Base-by-base conservation (phyloP, 2,329 filamentous ascomycete species). In the Ilyonectria sp. region DNA sequence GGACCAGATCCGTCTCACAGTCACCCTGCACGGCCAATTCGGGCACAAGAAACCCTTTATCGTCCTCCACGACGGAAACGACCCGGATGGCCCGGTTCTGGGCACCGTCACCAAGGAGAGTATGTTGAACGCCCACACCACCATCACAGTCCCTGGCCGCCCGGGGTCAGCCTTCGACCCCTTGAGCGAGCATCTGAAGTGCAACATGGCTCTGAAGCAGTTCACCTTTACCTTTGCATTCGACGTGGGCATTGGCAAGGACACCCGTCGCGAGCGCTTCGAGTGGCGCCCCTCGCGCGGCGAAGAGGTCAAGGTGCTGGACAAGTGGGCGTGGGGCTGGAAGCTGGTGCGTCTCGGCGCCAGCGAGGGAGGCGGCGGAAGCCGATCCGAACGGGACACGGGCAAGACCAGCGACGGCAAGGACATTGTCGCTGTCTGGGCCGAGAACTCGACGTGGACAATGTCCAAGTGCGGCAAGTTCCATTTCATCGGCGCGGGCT, bases 381-480 rank as follows among this genome's bases (percentile, higher is more conserved):
- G 35, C 43, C 31, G 56, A 29, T 53, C 47, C 21, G 46, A n/a
- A 31, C 29, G 59, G 44, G 23, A 13, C 1, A 57, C 66, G 26
- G 70, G 75, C 31, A 62, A 70, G 11, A 69, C 78, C 26, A 76
- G 78, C 35, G 82, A 82, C 56, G 79, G 81, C 3, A 76, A 72
- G 52, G 82, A 85, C 73, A 77, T 85, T 17, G 83, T 85, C 9
- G 83, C 83, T 1, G 78, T 79, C 6, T 83, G 78, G 74, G 73
- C 55, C 23, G 60, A 68, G 15, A 57, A 64, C 21, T 37, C 56
- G 1, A 60, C 21, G 17, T 13, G 76, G 37, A 74, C 57, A 31
- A 49, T 69, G 6, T 65, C 66, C 15, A 74, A 78, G 71, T 79
- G 77, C 69, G 63, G 78, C 54, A 76, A 75, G 21, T 84, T 85